Conservation (phyloP, 1,284 basidiomycete genomes). For the Porogramme epimiltina region DNA sequence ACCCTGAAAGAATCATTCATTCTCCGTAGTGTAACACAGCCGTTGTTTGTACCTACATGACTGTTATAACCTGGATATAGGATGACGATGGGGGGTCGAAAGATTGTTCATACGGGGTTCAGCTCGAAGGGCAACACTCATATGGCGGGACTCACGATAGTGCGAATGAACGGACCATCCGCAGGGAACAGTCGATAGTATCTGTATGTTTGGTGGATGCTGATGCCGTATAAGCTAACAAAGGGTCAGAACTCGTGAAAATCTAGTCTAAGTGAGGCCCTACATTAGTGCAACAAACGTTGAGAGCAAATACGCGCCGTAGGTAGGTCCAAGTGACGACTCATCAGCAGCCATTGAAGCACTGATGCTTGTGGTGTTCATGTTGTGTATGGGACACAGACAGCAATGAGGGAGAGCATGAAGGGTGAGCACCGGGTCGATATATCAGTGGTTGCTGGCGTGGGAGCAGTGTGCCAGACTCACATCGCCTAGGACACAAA, state of each 20-base stretch:
- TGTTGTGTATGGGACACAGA: too few relatives aligned
- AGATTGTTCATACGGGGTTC: not conserved
- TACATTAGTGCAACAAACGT: constrained; percentile 4
- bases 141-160: not conserved
- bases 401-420: too few relatives aligned
- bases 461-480: too few relatives aligned
- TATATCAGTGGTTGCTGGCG: too few relatives aligned
- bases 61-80: not conserved
- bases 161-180: constrained; percentile 3
- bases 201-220: constrained; percentile 6
- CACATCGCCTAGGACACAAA: too few relatives aligned
- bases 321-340: not conserved
- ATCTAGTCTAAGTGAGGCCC: not conserved
- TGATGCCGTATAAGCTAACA: not conserved
- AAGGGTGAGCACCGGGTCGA: too few relatives aligned
- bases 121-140: not conserved
- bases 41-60: constrained; percentile 9
- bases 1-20: too few relatives aligned
- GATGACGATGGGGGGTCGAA: not conserved
- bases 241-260: not conserved
- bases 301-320: constrained; percentile 1
- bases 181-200: constrained; percentile 2
- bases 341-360: too few relatives aligned
- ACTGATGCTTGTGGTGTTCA: too few relatives aligned
- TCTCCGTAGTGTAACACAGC: too few relatives aligned